Evolutionary conservation across 1,139 yeast genomes (phyloP), one percentile per base, ranked within the genome.

Genomic region (Scheffersomyces parashehatae): DNA sequence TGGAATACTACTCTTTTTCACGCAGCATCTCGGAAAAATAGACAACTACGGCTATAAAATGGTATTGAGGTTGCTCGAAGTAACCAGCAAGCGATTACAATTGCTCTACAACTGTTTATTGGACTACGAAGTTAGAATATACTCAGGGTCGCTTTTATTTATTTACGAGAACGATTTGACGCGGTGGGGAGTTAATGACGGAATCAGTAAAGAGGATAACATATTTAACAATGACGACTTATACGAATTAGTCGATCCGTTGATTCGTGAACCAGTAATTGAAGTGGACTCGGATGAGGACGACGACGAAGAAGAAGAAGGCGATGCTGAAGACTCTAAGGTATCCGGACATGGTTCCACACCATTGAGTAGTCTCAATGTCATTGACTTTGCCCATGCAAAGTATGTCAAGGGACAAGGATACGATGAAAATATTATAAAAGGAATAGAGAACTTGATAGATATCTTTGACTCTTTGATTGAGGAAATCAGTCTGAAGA

Each of bases 321-420:
- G 59, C 5, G 57, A 49, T 10, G 63, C 50, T 2, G 65, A 55
- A n/a, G 60, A 51, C 2, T 62, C 52, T 15, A 59, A 53, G 10
- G 54, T 49, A 10, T 56, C 46, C 29, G 45, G 45, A 29, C 41
- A 49, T 16, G 7, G 7, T 6, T 6, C 26, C 5, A 47, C 66
- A 11, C 67, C 73, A 1, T 58, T 82, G 38, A 79, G 88, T 50
- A 68, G 81, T 6, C 70, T 89, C 38, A 74, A 82, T 37, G 56
- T 91, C 43, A 89, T 93, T 12, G 99, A 93, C 62, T 90, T 93
- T 72, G 98, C 97, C 0, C 98, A 91, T 61, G 81, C 97, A 0
- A 77, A 71, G 50, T 67, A 78, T 47, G 75, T 79, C 0, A 79
- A 82, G 0, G 88, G 86, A 0, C 50, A 75, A 43, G 95, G 95